Base-by-base conservation (phyloP, 441 rosid genomes). In the Erysimum cheiri region DNA sequence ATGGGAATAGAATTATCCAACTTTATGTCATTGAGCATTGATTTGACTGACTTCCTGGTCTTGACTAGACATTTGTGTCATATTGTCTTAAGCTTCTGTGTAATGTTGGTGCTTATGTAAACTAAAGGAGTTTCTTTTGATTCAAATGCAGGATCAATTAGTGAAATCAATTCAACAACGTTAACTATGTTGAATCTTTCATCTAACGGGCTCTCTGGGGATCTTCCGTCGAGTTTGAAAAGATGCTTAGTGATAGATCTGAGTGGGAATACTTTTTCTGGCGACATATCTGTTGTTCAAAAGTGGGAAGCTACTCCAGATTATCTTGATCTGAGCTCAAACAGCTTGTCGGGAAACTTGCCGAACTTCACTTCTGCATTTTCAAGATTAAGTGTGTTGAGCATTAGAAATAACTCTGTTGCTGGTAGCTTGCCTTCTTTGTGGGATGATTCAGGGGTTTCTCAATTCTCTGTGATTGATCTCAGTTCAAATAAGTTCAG, bases 311-410 rank as follows among this genome's bases (percentile, higher is more conserved):
- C 88, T 36, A 66, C 83, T 57, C 73, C 88, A 31, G 90, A 89
- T 77, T 44, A 78, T 81, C 80, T 93, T 71, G 97, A 93, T 83
- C 78, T 93, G 83, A 90, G 98, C 78, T 87, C 95, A 54, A 93
- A 93, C 78, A 73, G 64, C n/a, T 82, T 93, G 73, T 82, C 85
- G 3, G 97, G 98, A 81, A 81, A 74, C 81, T 59, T 91, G 54
- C 84, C 95, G 11, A 80, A 85, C 70, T 79, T 82, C 70, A 78
- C 80, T 69, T 77, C 87, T 62, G 83, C 74, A 44, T 87, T 83
- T 80, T 73, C 71, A 29, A 83, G 81, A 55, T 79, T 93, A 73
- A 83, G 64, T 53, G 78, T 71, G 5, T 80, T 93, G 72, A 88
- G 75, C 62, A 83, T 93, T 61, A 63, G 85, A 55, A 80, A 87